Evolutionary conservation across 2,329 filamentous ascomycete species (phyloP).

Genomic region (Pseudohalonectria lignicola): DNA sequence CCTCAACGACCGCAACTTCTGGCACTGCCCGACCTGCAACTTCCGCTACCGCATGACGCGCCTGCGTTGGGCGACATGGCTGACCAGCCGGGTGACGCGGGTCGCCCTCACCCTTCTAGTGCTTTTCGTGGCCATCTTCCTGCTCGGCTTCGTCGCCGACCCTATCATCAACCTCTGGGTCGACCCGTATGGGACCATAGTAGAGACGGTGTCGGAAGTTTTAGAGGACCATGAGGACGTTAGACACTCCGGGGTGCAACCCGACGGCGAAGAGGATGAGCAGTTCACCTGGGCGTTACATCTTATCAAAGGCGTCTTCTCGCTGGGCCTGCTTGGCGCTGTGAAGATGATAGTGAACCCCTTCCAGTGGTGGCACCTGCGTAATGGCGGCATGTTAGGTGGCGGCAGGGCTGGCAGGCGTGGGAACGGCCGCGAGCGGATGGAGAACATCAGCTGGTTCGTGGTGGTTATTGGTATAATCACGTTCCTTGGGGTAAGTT

Average conservation of each 20-base stretch:
- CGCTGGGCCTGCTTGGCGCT: conserved; percentile 76
- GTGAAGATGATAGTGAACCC: conserved; percentile 70
- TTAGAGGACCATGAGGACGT: too few species aligned
- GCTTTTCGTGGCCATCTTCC: conserved; percentile 61
- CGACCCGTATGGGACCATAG: conserved; percentile 58
- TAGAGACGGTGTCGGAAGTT: conserved; percentile 35
- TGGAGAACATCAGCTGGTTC: conserved; percentile 69
- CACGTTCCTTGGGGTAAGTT: conserved; percentile 68
- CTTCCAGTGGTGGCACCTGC: conserved; percentile 67
- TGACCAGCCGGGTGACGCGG: conserved; percentile 57
- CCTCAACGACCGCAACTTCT: conserved; percentile 56
- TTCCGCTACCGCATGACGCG: conserved; percentile 74
- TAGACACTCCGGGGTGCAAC: conserved; percentile 22
- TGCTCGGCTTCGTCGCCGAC: conserved; percentile 85
- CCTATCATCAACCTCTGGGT: conserved; percentile 84
- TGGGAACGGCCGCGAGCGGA: conserved; percentile 61
- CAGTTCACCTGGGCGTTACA: conserved; percentile 64
- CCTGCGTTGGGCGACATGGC: conserved; percentile 61
- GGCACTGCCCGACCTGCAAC: conserved; percentile 77
- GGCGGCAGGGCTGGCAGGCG: conserved; percentile 40
- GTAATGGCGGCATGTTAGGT: conserved; percentile 45
- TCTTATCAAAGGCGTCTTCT: conserved; percentile 83
- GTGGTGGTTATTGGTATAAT: conserved; percentile 70
- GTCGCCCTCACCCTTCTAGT: conserved; percentile 60
- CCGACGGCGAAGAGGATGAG: conserved; percentile 25